phyloP scores from a whole-genome alignment of 2,329 filamentous ascomycete species.

The Fusarium sp. region DNA sequence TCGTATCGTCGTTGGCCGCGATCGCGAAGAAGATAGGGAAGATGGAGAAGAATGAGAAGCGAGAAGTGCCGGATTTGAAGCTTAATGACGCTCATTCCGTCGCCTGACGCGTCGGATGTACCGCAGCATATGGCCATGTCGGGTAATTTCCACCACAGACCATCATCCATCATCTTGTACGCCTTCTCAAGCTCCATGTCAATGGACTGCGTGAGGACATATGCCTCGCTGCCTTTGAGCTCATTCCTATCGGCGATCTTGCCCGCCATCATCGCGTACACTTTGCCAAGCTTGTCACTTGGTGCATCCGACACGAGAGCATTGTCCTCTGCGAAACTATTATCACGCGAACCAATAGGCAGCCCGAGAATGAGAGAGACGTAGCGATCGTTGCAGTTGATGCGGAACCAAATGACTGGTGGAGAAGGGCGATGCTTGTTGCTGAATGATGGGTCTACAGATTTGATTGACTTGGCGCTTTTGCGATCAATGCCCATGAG shows the following conservation, averaged over 20 bases:
- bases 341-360: constrained; percentile 55
- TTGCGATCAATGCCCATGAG: constrained; percentile 60
- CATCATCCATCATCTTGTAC: constrained; percentile 52
- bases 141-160: constrained; percentile 60
- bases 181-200: constrained; percentile 60
- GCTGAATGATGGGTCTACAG: constrained; percentile 49
- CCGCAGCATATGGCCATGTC: constrained; percentile 38
- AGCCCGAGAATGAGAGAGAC: constrained; percentile 63
- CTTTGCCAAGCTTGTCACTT: constrained; percentile 57
- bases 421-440: constrained; percentile 43
- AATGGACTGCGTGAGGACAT: constrained; percentile 55
- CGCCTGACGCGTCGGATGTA: constrained; percentile 27
- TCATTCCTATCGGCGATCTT: constrained; percentile 61
- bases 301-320: constrained; percentile 47
- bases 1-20: constrained; percentile 58
- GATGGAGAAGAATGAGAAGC: constrained; percentile 62
- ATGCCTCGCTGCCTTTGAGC: constrained; percentile 49
- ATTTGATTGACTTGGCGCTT: constrained; percentile 48
- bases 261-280: constrained; percentile 55
- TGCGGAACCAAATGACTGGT: constrained; percentile 58
- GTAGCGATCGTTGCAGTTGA: constrained; percentile 61
- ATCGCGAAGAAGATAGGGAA: constrained; percentile 63
- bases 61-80: constrained; percentile 63
- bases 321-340: constrained; percentile 49
- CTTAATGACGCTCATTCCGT: constrained; percentile 50